Percentiles rank a stretch among this genome's conserved stretches.
Evolutionary conservation across 2,329 filamentous ascomycete genomes (phyloP).

Genomic region (Calonectria montana): DNA sequence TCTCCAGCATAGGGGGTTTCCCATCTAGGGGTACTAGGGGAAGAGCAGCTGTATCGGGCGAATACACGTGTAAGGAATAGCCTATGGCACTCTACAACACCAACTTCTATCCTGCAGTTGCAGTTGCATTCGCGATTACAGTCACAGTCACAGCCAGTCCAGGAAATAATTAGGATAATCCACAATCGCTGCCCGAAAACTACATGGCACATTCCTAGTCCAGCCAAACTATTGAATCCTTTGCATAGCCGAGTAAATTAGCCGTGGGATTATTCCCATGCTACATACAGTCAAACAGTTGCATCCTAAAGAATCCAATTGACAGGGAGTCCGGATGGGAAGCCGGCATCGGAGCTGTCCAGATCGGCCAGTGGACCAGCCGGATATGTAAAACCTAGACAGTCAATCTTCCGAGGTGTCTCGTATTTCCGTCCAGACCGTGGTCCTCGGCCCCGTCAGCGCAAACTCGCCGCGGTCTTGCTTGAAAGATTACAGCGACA

Average conservation of each 20-base stretch:
- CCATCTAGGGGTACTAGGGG: too few relatives aligned
- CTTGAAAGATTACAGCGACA: not conserved
- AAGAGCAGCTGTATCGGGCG: too few relatives aligned
- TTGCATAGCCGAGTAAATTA: not conserved
- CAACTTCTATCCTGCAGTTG: not conserved
- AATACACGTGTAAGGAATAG: not conserved
- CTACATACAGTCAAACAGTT: not conserved
- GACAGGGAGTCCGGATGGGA: not conserved
- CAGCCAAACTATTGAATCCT: not conserved
- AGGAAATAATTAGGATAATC: not conserved
- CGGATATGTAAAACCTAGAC: not conserved
- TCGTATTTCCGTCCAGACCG: conserved; percentile 13
- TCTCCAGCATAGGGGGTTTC: too few relatives aligned
- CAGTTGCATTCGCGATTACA: not conserved
- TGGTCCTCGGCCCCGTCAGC: not conserved
- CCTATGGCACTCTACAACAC: not conserved
- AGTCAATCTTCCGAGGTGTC: not conserved
- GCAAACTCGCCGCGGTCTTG: not conserved
- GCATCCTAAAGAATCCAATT: not conserved
- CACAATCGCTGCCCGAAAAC: not conserved
- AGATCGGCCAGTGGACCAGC: not conserved
- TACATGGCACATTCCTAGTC: not conserved
- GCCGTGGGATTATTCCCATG: conserved; percentile 4
- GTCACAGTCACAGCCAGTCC: not conserved
- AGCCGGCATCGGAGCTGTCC: conserved; percentile 13